Percentiles rank a stretch among this genome's conserved stretches.
Evolutionary conservation across 2,329 filamentous ascomycete genomes (phyloP).

Genomic region (Aspergillus tamarii): DNA sequence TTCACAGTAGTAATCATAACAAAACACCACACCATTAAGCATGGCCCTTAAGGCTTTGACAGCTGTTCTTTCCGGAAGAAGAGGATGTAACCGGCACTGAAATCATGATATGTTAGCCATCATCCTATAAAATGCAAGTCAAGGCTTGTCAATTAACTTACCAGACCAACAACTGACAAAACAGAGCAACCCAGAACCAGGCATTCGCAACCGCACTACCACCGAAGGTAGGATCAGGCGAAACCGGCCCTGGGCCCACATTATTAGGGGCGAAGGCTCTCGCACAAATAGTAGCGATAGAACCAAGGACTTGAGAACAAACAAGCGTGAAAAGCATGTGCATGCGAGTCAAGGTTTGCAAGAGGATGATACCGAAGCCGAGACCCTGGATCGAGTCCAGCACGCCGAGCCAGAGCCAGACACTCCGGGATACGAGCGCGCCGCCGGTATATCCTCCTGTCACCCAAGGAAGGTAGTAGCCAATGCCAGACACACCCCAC

Average conservation of each 20-base stretch:
- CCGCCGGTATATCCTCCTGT: slow-evolving; percentile 56
- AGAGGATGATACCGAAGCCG: slow-evolving; percentile 69
- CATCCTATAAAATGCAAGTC: fast-evolving
- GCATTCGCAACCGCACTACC: slow-evolving; percentile 50
- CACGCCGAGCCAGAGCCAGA: slow-evolving; percentile 71
- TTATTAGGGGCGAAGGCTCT: slow-evolving; percentile 63
- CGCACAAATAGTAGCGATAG: slow-evolving; percentile 64
- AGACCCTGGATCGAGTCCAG: slow-evolving; percentile 68
- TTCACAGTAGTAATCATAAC: neutral
- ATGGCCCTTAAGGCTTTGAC: neutral
- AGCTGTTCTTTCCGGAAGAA: slow-evolving; percentile 8
- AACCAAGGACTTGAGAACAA: slow-evolving; percentile 64
- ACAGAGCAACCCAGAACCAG: slow-evolving; percentile 65
- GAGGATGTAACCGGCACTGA: neutral
- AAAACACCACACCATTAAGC: neutral
- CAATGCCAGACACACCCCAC: slow-evolving; percentile 65
- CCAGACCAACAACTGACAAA: slow-evolving; percentile 62
- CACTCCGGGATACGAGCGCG: slow-evolving; percentile 58
- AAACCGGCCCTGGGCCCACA: slow-evolving; percentile 64
- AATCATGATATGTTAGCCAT: neutral
- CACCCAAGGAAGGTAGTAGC: slow-evolving; percentile 65
- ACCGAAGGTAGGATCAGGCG: slow-evolving; percentile 62
- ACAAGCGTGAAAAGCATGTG: slow-evolving; percentile 67
- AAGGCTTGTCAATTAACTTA: slow-evolving; percentile 35
- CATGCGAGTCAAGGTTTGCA: slow-evolving; percentile 67